Conservation (phyloP, 306 rosid species). For the Erythrophleum fordii region DNA sequence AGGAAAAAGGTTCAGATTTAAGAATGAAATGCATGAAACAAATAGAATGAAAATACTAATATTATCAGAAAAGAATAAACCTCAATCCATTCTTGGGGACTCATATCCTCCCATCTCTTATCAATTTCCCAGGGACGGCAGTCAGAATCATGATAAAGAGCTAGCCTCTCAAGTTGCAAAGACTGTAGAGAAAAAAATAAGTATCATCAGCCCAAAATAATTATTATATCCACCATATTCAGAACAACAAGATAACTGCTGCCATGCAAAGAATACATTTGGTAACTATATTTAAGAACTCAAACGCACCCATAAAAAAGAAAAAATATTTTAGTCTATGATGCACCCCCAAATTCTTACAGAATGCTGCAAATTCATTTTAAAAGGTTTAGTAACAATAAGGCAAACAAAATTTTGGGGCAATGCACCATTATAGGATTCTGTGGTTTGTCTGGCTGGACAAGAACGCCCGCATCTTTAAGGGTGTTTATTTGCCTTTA, state of each 20-base stretch:
- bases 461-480: not conserved
- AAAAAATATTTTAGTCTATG: not conserved
- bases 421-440: not conserved
- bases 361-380: not conserved
- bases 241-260: not conserved
- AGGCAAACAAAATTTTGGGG: not conserved
- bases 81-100: conserved; percentile 93
- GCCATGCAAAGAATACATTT: not conserved
- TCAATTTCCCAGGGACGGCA: conserved; percentile 86
- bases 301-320: not conserved
- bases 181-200: conserved; percentile 54
- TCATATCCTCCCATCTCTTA: conserved; percentile 86
- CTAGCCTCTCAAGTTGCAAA: conserved; percentile 94
- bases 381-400: not conserved
- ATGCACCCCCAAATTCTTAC: not conserved
- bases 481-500: not conserved
- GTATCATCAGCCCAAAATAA: conserved; percentile 25
- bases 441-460: not conserved
- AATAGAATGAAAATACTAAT: conserved; percentile 8
- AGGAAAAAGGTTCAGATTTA: not conserved
- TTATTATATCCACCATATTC: not conserved
- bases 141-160: conserved; percentile 88
- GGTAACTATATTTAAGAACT: not conserved
- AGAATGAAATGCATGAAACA: conserved; percentile 20
- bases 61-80: conserved; percentile 52